phyloP scores from a whole-genome alignment of 2,329 filamentous ascomycete genomes.

The Paraphaeosphaeria minitans region DNA sequence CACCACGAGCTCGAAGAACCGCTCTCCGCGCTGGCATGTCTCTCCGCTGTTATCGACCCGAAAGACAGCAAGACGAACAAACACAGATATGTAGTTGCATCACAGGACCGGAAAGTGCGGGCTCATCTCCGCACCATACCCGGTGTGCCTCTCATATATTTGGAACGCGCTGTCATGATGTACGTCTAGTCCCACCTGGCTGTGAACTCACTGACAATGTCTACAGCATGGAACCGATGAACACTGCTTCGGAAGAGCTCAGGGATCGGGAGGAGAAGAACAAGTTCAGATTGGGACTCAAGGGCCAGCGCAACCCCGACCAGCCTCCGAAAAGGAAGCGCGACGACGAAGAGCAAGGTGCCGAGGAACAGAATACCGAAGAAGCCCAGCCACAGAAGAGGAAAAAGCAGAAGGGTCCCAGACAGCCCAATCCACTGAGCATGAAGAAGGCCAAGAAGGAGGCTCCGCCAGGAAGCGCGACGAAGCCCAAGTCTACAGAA shows the following conservation, averaged over 20 bases:
- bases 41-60: constrained; percentile 77
- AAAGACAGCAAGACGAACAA: constrained; percentile 75
- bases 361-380: constrained; percentile 26
- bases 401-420: constrained; percentile 62
- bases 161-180: constrained; percentile 78
- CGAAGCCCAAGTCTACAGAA: constrained; percentile 24
- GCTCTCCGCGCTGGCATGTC: constrained; percentile 70
- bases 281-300: constrained; percentile 75
- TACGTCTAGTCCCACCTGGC: too few relatives aligned
- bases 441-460: constrained; percentile 70
- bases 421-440: constrained; percentile 73
- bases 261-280: constrained; percentile 71
- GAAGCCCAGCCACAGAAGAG: constrained; percentile 51
- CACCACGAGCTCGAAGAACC: constrained; percentile 78
- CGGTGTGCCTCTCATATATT: constrained; percentile 78
- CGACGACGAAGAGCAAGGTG: constrained; percentile 56
- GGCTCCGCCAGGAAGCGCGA: constrained; percentile 10
- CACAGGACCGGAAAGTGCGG: constrained; percentile 70
- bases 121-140: constrained; percentile 66
- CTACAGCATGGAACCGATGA: constrained; percentile 70
- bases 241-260: constrained; percentile 65
- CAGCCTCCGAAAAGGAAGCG: constrained; percentile 43
- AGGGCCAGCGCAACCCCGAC: constrained; percentile 47
- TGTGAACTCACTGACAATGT: too few relatives aligned
- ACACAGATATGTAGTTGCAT: constrained; percentile 78